Evolutionary conservation across 1,284 basidiomycete species (phyloP).

Genomic region (Ustilago sp.): DNA sequence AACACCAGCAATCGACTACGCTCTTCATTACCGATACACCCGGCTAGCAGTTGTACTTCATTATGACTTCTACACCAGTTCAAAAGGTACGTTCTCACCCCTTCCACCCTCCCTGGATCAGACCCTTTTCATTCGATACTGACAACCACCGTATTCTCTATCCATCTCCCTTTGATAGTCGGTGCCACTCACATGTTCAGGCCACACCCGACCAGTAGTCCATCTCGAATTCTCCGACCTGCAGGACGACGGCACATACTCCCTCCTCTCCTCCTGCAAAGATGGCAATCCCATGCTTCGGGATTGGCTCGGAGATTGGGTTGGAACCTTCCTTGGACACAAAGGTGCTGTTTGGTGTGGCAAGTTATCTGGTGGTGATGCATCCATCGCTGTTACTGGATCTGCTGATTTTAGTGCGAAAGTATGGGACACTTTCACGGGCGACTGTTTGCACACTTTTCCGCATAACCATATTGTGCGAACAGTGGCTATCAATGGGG

Average conservation of each 20-base stretch:
- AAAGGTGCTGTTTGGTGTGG: slow-evolving; percentile 99
- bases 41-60: not conserved
- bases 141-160: too few species aligned
- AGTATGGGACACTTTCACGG: slow-evolving; percentile 96
- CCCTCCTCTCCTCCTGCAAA: slow-evolving; percentile 67
- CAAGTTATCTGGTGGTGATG: slow-evolving; percentile 81
- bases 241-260: slow-evolving; percentile 73
- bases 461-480: slow-evolving; percentile 98
- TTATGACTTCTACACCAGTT: slow-evolving; percentile 38
- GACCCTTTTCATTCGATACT: not conserved
- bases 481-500: slow-evolving; percentile 85
- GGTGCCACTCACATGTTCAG: slow-evolving; percentile 72
- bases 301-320: slow-evolving; percentile 86
- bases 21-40: too few species aligned
- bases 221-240: slow-evolving; percentile 90
- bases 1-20: too few species aligned
- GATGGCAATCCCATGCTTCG: slow-evolving; percentile 68
- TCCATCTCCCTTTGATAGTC: slow-evolving; percentile 27
- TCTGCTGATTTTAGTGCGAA: slow-evolving; percentile 98
- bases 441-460: slow-evolving; percentile 87
- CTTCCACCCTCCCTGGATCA: not conserved
- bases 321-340: slow-evolving; percentile 96
- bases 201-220: slow-evolving; percentile 82
- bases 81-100: slow-evolving; percentile 26
- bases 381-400: slow-evolving; percentile 84